Percentiles rank a stretch among this genome's conserved stretches.
Conservation (phyloP, 768 basidiomycete genomes). For the Pulveroboletus sp. region DNA sequence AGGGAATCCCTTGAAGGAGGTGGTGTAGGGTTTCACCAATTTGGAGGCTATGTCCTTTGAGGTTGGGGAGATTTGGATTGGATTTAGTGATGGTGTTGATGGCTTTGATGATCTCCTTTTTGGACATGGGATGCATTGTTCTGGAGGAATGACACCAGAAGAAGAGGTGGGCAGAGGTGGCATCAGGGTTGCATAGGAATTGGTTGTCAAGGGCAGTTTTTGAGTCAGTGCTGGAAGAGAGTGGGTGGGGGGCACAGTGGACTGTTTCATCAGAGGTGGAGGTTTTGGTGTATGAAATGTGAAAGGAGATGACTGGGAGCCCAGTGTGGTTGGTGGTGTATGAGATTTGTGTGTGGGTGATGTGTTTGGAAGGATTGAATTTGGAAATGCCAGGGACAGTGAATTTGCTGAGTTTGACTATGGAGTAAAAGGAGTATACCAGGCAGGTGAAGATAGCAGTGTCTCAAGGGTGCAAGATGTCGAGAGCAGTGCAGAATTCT, state of each 20-base stretch:
- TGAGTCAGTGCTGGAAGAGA: no score
- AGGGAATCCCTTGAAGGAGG: not conserved
- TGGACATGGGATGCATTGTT: not conserved
- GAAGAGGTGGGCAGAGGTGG: not conserved
- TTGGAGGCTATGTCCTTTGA: not conserved
- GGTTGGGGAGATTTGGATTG: not conserved
- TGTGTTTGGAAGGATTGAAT: not conserved
- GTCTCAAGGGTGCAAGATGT: not conserved
- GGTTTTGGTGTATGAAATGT: not conserved
- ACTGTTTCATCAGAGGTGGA: not conserved
- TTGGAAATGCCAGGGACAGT: not conserved
- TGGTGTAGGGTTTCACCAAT: not conserved
- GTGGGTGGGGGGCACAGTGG: not conserved
- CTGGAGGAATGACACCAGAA: not conserved
- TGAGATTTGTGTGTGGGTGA: not conserved
- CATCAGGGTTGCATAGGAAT: not conserved
- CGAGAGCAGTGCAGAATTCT: not conserved
- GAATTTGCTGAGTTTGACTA: slow-evolving; percentile 24
- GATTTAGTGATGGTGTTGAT: not conserved
- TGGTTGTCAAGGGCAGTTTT: not conserved
- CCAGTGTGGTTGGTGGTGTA: not conserved
- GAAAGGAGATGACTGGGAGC: not conserved
- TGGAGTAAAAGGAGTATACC: not conserved
- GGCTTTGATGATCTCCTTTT: not conserved
- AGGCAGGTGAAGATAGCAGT: not conserved